phyloP scores from a whole-genome alignment of 768 basidiomycete species.

The Naganishia randhawae region DNA sequence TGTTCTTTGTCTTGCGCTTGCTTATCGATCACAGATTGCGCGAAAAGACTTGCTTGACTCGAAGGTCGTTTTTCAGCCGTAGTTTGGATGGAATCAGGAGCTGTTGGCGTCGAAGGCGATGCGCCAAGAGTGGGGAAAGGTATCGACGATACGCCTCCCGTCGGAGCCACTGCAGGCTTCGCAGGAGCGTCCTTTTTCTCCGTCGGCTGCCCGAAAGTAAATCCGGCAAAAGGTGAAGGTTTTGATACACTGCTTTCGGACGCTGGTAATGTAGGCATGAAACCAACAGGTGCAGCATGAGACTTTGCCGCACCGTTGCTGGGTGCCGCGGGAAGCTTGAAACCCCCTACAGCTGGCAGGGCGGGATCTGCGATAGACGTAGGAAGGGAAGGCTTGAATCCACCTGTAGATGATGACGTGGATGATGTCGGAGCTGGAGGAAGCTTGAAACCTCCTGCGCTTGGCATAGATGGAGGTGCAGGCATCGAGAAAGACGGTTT shows the following conservation, averaged over 20 bases:
- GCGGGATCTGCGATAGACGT: not conserved
- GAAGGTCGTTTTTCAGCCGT: constrained; percentile 4
- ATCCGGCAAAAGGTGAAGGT: constrained; percentile 16
- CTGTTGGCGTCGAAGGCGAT: not conserved
- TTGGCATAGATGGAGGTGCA: constrained; percentile 13
- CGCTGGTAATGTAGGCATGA: constrained; percentile 14
- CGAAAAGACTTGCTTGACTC: constrained; percentile 8
- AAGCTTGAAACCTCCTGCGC: constrained; percentile 15
- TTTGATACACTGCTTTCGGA: constrained; percentile 1
- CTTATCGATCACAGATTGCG: constrained; percentile 17
- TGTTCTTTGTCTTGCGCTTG: constrained; percentile 11
- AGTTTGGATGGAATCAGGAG: not conserved
- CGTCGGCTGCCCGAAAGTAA: not conserved
- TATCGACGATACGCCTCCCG: not conserved
- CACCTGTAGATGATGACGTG: constrained; percentile 3
- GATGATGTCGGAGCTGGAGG: constrained; percentile 3
- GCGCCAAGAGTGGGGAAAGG: constrained; percentile 9
- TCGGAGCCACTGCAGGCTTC: not conserved
- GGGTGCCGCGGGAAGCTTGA: constrained; percentile 1
- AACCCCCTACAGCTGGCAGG: constrained; percentile 8
- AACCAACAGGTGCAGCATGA: not conserved
- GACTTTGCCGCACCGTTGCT: not conserved
- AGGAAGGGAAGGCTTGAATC: constrained; percentile 24
- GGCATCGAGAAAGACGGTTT: constrained; percentile 14
- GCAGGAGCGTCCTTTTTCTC: constrained; percentile 13